Conservation (phyloP, 192 early-diverging fungal genomes). For the Podila clonocystis region DNA sequence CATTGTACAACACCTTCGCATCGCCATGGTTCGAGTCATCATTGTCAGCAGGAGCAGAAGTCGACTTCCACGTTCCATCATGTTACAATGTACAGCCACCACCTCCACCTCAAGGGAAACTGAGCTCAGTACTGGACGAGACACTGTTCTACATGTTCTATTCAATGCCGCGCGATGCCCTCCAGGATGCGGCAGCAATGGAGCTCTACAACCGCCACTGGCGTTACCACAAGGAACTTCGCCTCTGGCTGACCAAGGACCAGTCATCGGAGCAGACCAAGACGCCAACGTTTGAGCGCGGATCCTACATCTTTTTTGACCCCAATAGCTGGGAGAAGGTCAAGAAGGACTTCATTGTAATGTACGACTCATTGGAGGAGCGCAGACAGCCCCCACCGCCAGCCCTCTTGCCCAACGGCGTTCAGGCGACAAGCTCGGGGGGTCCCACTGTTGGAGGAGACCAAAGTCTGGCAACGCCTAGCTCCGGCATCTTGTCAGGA, state of each 20-base stretch:
- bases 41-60: constrained; percentile 76
- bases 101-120: constrained; percentile 76
- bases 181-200: constrained; percentile 93
- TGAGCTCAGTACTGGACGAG: constrained; percentile 84
- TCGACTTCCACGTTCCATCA: constrained; percentile 84
- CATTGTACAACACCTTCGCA: constrained; percentile 88
- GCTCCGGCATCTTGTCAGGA: background rate
- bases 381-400: constrained; percentile 48
- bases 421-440: background rate
- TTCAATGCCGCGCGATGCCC: constrained; percentile 89
- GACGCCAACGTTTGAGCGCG: constrained; percentile 80
- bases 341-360: constrained; percentile 88
- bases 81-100: constrained; percentile 85
- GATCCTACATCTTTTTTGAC: constrained; percentile 94
- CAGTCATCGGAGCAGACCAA: constrained; percentile 63
- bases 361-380: constrained; percentile 93
- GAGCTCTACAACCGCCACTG: constrained; percentile 95
- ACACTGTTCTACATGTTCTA: constrained; percentile 99
- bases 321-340: constrained; percentile 89
- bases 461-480: background rate
- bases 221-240: constrained; percentile 96
- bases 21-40: constrained; percentile 88
- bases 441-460: background rate
- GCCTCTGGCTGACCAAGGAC: constrained; percentile 94
- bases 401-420: background rate